A percentile compares a stretch with the other conserved stretches of the same genome.
These are phyloP conservation scores for Amanita fuliginea DNA, from an alignment of 768 basidiomycete species.

Conservation along the genomic window DNA sequence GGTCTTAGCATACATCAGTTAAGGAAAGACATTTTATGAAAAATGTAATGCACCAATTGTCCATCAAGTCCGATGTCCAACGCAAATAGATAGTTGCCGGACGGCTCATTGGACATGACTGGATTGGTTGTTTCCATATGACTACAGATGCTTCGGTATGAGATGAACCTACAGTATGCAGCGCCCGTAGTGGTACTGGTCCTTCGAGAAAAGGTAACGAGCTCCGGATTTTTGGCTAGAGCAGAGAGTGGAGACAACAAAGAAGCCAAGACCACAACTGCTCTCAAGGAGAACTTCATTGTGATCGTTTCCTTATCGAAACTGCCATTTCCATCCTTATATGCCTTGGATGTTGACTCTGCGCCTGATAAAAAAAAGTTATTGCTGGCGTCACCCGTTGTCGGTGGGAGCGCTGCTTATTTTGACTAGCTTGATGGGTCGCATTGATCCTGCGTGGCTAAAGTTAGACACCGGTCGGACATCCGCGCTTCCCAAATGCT, in stretches of 20 bases:
- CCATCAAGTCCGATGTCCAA: not conserved
- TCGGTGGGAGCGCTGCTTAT: no score
- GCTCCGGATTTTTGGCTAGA: not conserved
- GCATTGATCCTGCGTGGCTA: no score
- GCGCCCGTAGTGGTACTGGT: not conserved
- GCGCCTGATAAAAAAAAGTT: no score
- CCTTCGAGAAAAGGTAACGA: not conserved
- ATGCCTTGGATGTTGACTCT: no score
- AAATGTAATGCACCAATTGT: not conserved
- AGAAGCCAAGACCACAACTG: not conserved
- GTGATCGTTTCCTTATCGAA: no score
- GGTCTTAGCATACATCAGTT: conserved; percentile 3
- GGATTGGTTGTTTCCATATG: not conserved
- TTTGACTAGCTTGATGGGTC: no score
- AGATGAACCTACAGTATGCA: not conserved
- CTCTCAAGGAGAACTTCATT: not conserved
- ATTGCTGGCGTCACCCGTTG: no score
- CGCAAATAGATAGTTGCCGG: not conserved
- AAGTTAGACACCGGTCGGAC: no score
- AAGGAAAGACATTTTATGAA: not conserved
- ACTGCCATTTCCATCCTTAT: no score
- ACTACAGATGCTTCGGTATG: not conserved
- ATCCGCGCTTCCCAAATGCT: no score
- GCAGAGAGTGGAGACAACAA: not conserved
- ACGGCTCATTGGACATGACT: not conserved